A percentile compares a stretch with the other conserved stretches of the same genome.
phyloP scores from a whole-genome alignment of 768 basidiomycete genomes.

The Phallus indusiatus region DNA sequence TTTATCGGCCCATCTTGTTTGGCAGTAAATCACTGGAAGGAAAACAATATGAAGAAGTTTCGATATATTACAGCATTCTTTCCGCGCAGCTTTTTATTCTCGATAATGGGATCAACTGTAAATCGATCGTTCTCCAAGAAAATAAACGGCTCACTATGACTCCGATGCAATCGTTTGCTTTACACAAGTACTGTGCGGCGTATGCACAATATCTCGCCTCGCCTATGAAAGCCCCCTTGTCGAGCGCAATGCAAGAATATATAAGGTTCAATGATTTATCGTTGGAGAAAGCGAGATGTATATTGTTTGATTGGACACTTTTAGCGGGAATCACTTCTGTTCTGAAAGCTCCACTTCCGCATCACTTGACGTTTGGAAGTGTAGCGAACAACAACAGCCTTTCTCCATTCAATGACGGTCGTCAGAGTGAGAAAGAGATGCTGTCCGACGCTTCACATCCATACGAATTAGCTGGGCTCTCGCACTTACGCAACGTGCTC shows the following conservation, averaged over 20 bases:
- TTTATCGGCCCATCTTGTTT: constrained; percentile 37
- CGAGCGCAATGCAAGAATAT: constrained; percentile 42
- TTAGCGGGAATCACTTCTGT: constrained; percentile 53
- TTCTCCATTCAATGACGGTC: constrained; percentile 36
- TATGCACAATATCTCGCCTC: constrained; percentile 44
- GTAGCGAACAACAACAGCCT: constrained; percentile 1
- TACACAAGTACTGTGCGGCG: constrained; percentile 42
- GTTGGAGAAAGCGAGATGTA: constrained; percentile 29
- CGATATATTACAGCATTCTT: constrained; percentile 47
- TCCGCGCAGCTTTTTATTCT: constrained; percentile 63
- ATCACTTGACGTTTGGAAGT: neutral
- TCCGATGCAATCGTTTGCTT: constrained; percentile 39
- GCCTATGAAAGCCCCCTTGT: constrained; percentile 29
- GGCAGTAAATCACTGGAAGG: constrained; percentile 36
- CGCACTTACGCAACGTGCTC: constrained; percentile 52
- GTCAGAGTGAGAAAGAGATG: constrained; percentile 25
- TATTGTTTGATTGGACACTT: constrained; percentile 62
- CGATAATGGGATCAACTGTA: constrained; percentile 53
- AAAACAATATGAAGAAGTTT: constrained; percentile 60
- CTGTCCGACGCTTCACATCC: constrained; percentile 29
- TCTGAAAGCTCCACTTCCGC: constrained; percentile 31
- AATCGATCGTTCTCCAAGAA: constrained; percentile 42
- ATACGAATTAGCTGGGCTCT: constrained; percentile 49
- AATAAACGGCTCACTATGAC: constrained; percentile 18
- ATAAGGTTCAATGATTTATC: constrained; percentile 37